Conservation (phyloP, 345 rosid species). For the Corymbia maculata region DNA sequence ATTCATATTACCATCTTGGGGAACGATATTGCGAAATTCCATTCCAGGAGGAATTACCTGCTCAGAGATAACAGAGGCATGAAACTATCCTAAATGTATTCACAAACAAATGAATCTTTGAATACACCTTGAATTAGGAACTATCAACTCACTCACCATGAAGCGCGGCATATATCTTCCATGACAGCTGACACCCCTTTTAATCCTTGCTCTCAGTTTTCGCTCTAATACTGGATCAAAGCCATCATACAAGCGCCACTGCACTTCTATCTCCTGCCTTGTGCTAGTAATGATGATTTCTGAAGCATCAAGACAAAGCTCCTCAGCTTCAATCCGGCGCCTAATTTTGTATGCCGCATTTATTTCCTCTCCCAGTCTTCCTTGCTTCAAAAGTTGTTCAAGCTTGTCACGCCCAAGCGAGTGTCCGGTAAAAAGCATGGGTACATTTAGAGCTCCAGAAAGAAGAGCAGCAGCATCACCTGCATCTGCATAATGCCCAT, state of each 20-base stretch:
- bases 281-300: constrained; percentile 97
- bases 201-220: constrained; percentile 89
- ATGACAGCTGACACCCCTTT: constrained; percentile 89
- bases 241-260: constrained; percentile 99
- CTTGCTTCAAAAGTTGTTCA: constrained; percentile 91
- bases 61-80: constrained; percentile 16
- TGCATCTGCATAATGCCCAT: constrained; percentile 99
- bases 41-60: constrained; percentile 96
- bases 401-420: constrained; percentile 96
- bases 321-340: constrained; percentile 98
- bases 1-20: constrained; percentile 61
- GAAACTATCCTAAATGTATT: constrained; percentile 41
- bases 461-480: constrained; percentile 91
- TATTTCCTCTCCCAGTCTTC: constrained; percentile 81
- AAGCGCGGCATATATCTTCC: constrained; percentile 96
- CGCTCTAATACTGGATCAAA: constrained; percentile 92
- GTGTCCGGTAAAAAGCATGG: constrained; percentile 96
- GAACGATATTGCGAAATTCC: constrained; percentile 82
- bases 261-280: constrained; percentile 90
- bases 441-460: constrained; percentile 96
- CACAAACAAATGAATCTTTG: constrained; percentile 68
- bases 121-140: constrained; percentile 70
- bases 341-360: constrained; percentile 84
- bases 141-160: constrained; percentile 53
- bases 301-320: constrained; percentile 76